phyloP scores from a whole-genome alignment of 495 filamentous ascomycete species.

The Tuber microsphaerosporum region DNA sequence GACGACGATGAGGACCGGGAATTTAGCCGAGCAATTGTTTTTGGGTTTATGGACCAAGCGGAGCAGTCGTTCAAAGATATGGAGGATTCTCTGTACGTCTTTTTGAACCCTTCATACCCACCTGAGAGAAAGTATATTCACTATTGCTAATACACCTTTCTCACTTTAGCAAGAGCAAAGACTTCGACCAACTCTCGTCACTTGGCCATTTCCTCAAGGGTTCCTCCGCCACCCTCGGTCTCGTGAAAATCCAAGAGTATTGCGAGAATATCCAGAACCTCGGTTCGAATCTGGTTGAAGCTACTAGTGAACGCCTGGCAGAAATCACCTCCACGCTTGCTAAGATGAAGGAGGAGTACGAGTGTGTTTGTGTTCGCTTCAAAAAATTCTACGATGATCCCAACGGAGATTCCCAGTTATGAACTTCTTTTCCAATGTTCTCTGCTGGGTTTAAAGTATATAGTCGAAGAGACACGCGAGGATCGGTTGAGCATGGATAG shows the following conservation, averaged over 20 bases:
- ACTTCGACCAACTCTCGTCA: constrained; percentile 66
- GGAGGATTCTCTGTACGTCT: constrained; percentile 69
- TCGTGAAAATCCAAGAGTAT: constrained; percentile 82
- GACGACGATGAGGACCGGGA: constrained; percentile 67
- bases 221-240: constrained; percentile 90
- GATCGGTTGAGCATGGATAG: neutral
- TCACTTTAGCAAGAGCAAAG: constrained; percentile 51
- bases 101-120: constrained; percentile 9
- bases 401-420: neutral
- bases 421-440: neutral
- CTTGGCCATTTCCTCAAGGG: constrained; percentile 96
- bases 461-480: neutral
- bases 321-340: constrained; percentile 63
- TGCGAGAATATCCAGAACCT: constrained; percentile 97
- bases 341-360: constrained; percentile 67
- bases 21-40: constrained; percentile 80
- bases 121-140: constrained; percentile 11
- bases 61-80: constrained; percentile 78
- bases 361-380: constrained; percentile 53
- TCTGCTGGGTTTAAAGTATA: neutral
- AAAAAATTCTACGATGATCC: constrained; percentile 14
- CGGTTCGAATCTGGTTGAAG: too few relatives aligned
- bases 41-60: constrained; percentile 88
- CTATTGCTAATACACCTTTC: constrained; percentile 28
- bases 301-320: constrained; percentile 60